Conservation (phyloP, 805 yeast genomes). For the Danielozyma ontarioensis region DNA sequence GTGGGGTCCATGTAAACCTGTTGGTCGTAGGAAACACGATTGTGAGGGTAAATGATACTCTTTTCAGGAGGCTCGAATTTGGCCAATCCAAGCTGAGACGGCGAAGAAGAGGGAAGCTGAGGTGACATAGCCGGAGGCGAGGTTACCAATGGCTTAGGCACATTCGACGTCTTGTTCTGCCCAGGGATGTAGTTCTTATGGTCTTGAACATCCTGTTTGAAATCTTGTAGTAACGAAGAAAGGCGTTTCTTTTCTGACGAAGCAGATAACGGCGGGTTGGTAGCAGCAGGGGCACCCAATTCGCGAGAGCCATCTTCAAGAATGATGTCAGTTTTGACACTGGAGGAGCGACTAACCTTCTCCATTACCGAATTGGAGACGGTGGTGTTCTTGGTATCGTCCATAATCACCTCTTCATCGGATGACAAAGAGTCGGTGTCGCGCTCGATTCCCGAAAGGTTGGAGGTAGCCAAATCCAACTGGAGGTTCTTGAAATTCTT, state of each 20-base stretch:
- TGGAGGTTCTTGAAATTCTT: conserved; percentile 21
- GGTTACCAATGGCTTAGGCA: conserved; percentile 2
- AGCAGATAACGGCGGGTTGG: background rate
- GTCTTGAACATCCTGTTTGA: conserved; percentile 22
- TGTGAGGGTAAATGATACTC: background rate
- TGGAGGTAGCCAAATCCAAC: conserved; percentile 6
- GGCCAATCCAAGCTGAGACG: conserved; percentile 10
- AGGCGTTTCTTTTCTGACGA: conserved; percentile 11
- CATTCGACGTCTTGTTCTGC: background rate
- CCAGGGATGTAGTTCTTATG: conserved; percentile 15
- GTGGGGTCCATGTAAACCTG: conserved; percentile 1
- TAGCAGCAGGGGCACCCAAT: background rate
- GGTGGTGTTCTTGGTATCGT: conserved; percentile 5
- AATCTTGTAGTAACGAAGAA: conserved; percentile 21
- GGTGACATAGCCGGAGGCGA: conserved; percentile 2
- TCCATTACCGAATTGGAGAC: conserved; percentile 2
- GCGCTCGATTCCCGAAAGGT: conserved; percentile 4
- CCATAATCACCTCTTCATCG: background rate
- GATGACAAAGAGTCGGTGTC: background rate
- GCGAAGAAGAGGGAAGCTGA: conserved; percentile 8
- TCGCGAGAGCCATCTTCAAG: conserved; percentile 2
- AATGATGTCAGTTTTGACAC: conserved; percentile 1
- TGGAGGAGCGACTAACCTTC: background rate
- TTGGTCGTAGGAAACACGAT: background rate
- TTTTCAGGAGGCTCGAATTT: conserved; percentile 4